Conservation (phyloP, 2,329 filamentous ascomycete species). For the Alternaria longipes region DNA sequence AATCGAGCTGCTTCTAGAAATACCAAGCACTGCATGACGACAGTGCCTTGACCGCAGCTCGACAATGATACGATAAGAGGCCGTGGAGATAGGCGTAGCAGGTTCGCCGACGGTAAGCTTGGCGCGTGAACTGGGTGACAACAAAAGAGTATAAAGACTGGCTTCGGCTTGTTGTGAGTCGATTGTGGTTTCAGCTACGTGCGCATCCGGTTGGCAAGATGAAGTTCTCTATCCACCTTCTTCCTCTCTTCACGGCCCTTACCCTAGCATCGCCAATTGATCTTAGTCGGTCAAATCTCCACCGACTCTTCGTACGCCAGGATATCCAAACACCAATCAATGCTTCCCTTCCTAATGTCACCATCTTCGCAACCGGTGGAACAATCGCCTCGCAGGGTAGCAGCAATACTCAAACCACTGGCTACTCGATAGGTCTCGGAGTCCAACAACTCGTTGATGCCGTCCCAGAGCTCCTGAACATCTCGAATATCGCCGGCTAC, state of each 20-base stretch:
- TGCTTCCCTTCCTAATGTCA: conserved; percentile 63
- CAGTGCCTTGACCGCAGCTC: conserved; percentile 8
- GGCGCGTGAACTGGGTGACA: neutral
- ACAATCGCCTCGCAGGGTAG: conserved; percentile 66
- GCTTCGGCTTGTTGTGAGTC: neutral
- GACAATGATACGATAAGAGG: conserved; percentile 16
- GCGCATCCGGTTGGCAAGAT: conserved; percentile 24
- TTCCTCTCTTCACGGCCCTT: conserved; percentile 32
- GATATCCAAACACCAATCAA: conserved; percentile 51
- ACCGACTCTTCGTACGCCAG: conserved; percentile 40
- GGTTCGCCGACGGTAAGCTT: conserved; percentile 8
- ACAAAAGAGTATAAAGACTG: conserved; percentile 8
- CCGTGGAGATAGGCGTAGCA: conserved; percentile 14
- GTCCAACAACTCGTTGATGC: conserved; percentile 63
- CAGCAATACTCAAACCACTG: conserved; percentile 62
- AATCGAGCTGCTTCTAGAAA: conserved; percentile 3
- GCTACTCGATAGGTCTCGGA: conserved; percentile 63
- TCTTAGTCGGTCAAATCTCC: conserved; percentile 21
- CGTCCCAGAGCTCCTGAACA: conserved; percentile 63
- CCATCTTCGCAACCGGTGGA: conserved; percentile 66
- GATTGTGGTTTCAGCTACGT: neutral
- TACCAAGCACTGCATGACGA: conserved; percentile 15
- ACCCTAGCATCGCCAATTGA: conserved; percentile 35
- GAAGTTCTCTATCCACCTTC: conserved; percentile 29
- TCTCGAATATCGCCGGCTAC: conserved; percentile 64